A percentile compares a stretch with the other conserved stretches of the same genome.
Evolutionary conservation across 352 stramenopile genomes (phyloP).

Genomic region (Saprolegnia diclina): DNA sequence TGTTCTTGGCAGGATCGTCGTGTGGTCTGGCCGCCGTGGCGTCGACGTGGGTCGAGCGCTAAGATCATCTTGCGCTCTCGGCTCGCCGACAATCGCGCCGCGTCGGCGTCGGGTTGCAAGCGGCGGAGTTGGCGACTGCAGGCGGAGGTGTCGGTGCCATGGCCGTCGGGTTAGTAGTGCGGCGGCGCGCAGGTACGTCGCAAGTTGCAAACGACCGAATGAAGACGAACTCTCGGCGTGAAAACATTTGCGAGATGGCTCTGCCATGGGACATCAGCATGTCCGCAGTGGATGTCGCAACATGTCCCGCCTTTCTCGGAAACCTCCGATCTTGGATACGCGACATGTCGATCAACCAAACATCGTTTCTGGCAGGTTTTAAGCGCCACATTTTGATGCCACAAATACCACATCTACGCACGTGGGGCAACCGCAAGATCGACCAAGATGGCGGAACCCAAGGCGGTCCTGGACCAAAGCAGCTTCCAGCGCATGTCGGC

Average conservation of each 20-base stretch:
- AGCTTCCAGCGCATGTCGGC: constrained; percentile 22
- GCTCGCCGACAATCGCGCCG: no score
- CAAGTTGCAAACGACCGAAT: constrained; percentile 17
- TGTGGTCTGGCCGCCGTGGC: no score
- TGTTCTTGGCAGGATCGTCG: no score
- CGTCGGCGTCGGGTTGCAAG: no score
- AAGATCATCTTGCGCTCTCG: no score
- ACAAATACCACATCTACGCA: not conserved
- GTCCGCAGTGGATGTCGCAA: not conserved
- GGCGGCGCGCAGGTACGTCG: not conserved
- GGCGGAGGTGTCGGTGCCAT: not conserved
- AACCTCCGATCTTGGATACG: not conserved
- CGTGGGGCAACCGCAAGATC: not conserved
- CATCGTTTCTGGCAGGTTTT: not conserved
- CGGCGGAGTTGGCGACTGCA: not conserved
- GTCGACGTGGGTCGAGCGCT: no score
- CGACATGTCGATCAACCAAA: no score
- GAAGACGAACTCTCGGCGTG: not conserved
- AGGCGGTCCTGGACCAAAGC: constrained; percentile 6
- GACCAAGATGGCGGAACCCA: not conserved
- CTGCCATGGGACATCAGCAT: not conserved
- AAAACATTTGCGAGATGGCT: constrained; percentile 2
- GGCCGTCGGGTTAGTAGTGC: not conserved
- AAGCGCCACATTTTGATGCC: not conserved
- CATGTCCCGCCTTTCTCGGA: constrained; percentile 3